Evolutionary conservation across 2,329 filamentous ascomycete species (phyloP), one percentile per base, ranked within the genome.

Genomic region (Penicillium sp.): DNA sequence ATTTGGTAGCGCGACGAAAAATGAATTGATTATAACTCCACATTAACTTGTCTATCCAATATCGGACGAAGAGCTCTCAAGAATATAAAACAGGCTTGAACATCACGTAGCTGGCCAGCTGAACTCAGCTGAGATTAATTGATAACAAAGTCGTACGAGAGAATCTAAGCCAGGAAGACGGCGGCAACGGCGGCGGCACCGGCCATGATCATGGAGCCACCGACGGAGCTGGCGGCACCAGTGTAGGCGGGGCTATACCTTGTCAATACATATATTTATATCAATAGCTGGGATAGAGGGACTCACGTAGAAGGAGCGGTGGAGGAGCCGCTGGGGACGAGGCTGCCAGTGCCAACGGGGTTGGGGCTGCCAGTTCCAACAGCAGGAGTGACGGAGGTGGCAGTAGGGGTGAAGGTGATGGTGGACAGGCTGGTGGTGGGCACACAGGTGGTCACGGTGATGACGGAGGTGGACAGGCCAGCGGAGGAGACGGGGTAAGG

Each of bases 101-200:
- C 51, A 53, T 35, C 42, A 35, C 51, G 51, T 53, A 47, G 38
- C 42, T 16, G 38, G 12, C 14, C 42, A n/a, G n/a, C n/a, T n/a
- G n/a, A n/a, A n/a, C 42, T 18, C 26, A 47, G 26, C 23, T n/a
- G 26, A 45, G 26, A n/a, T n/a, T n/a, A n/a, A n/a, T n/a, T n/a
- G n/a, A 42, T 9, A 35, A 35, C 18, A 20, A 14, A 20, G 18
- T 55, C 52, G 65, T 59, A 67, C 65, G 64, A 60, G 60, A 56
- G 56, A 57, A 68, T 68, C 62, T 70, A 70, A 60, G 68, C 68
- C 58, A 70, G 51, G 67, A 70, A 64, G 65, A 68, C 60, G 60
- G 67, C 68, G 43, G 66, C 65, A 30, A 61, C 62, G 53, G 66
- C 68, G 52, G 68, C 68, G 38, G 62, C 65, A 63, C 68, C 68